These are phyloP conservation scores for Heritiera fomes DNA, from an alignment of 345 rosid genomes.

Conservation along the genomic window DNA sequence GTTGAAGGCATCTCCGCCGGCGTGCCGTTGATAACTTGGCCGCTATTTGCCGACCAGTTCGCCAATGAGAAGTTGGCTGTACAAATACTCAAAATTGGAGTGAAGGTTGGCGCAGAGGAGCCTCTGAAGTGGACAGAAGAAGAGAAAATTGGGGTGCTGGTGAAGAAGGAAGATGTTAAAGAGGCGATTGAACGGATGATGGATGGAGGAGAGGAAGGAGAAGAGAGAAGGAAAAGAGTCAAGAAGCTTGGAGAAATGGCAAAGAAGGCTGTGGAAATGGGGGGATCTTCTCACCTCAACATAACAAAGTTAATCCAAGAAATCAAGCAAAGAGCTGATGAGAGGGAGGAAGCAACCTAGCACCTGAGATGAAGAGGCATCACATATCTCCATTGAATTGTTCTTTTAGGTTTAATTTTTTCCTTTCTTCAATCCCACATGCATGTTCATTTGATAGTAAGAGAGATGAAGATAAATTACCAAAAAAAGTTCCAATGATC, in stretches of 20 bases:
- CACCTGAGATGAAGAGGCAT: background rate
- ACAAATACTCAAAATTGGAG: conserved; percentile 29
- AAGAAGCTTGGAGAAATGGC: conserved; percentile 28
- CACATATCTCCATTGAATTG: background rate
- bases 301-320: conserved; percentile 23
- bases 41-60: conserved; percentile 33
- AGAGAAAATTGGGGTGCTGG: conserved; percentile 15
- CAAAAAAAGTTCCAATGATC: background rate
- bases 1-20: conserved; percentile 33
- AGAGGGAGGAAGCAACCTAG: background rate
- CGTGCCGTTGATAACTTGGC: conserved; percentile 32
- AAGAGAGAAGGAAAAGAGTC: conserved; percentile 28
- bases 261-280: conserved; percentile 26
- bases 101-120: conserved; percentile 26
- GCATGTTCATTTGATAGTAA: background rate
- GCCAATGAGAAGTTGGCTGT: conserved; percentile 39
- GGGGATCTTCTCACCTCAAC: conserved; percentile 33
- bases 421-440: background rate
- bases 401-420: no score
- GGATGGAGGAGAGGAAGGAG: conserved; percentile 27
- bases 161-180: conserved; percentile 30
- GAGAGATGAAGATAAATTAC: background rate
- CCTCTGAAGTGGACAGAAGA: conserved; percentile 6
- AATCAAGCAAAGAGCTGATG: conserved; percentile 10
- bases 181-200: conserved; percentile 24